Base-by-base conservation (phyloP, 2,329 filamentous ascomycete genomes). In the Aspergillus jensenii region DNA sequence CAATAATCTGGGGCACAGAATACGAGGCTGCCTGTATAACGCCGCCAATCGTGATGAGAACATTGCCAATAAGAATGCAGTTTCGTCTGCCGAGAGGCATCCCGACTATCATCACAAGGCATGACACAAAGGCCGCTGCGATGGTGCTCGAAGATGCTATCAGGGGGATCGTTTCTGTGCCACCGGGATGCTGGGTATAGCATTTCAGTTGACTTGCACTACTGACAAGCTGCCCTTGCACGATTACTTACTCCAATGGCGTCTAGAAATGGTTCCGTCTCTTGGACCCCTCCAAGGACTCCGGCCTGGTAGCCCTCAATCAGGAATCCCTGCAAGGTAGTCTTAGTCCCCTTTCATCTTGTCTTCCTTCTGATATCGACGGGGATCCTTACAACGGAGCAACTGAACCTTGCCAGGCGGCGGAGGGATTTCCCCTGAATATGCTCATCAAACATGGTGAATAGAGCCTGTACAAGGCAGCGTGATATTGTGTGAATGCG, bases 1-100 rank as follows among this genome's bases (percentile, higher is more conserved):
- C 65, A 46, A 71, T 67, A 9, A 72, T 70, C 35, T 71, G 71
- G 7, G 65, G 59, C 23, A 71, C 65, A 4, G 65, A 67, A 47
- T 63, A 71, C 1, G 69, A 63, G 1, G 68, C 59, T 3, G 68
- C 65, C 61, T 73, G 69, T 8, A 73, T 60, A 12, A 62, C 50
- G 3, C 65, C 66, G n/a, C 69, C 70, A 46, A 71, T 59, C 39
- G 61, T 60, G 48, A 70, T 68, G n/a, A 68, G 56, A 6, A 61
- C 45, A 61, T 68, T 62, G 7, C 70, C 70, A 21, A 73, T 59
- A 2, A 71, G 61, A 39, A 73, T 45, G 14, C 17, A 21, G 8
- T 45, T 45, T 2, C 43, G 43, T 19, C 43, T 19, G 43, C 43
- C 43, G 8, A 69, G 25, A 19, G 66, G 45, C 66, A 68, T 62